phyloP scores from a whole-genome alignment of 495 filamentous ascomycete genomes.

The Immersiella caudata region DNA sequence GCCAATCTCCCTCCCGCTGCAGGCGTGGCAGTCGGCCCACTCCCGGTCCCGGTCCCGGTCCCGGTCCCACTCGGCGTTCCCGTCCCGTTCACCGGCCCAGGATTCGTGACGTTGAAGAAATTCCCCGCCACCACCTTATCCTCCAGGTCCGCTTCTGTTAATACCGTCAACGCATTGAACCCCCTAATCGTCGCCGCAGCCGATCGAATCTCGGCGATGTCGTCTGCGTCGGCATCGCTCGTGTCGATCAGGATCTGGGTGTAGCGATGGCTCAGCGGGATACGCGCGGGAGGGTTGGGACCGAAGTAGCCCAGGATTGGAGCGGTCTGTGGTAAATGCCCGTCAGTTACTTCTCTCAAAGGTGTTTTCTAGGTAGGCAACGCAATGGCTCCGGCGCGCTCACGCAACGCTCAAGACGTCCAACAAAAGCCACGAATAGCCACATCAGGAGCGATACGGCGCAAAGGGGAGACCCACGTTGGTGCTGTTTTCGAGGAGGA shows the following conservation, averaged over 20 bases:
- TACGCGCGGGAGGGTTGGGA: constrained; percentile 43
- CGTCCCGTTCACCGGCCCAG: constrained; percentile 35
- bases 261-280: constrained; percentile 48
- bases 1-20: neutral
- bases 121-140: constrained; percentile 46
- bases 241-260: constrained; percentile 47
- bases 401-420: too few species aligned
- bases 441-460: too few species aligned
- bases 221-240: constrained; percentile 31
- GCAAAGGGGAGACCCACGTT: too few species aligned
- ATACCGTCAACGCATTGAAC: constrained; percentile 36
- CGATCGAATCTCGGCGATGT: constrained; percentile 27
- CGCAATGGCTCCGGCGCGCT: too few species aligned
- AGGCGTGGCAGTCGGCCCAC: neutral
- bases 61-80: neutral
- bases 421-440: too few species aligned
- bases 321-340: too few species aligned
- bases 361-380: too few species aligned
- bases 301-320: constrained; percentile 40
- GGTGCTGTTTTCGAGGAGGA: constrained; percentile 37
- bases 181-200: constrained; percentile 36
- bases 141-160: constrained; percentile 37
- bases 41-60: constrained; percentile 9
- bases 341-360: too few species aligned
- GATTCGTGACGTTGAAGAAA: constrained; percentile 50